A percentile compares a stretch with the other conserved stretches of the same genome.
Evolutionary conservation across 1,284 basidiomycete genomes (phyloP).

Genomic region (Lentinula novae-zelandiae): DNA sequence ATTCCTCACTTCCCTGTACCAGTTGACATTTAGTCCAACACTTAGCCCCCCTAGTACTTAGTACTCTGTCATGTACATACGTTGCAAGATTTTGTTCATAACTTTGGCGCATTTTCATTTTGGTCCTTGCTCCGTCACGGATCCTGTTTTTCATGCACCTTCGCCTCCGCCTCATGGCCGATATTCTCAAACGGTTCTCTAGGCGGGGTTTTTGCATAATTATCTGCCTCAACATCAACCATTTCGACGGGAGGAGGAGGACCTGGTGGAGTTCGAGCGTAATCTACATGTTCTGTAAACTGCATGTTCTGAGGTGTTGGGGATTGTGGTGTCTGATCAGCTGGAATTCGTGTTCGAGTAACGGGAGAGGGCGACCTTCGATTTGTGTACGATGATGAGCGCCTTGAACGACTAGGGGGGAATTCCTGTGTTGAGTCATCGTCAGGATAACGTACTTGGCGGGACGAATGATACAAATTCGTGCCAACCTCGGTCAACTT

Average conservation of each 20-base stretch:
- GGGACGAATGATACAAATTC: neutral
- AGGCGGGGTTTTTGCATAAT: neutral
- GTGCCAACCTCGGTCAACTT: neutral
- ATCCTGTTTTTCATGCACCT: neutral
- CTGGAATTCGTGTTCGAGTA: neutral
- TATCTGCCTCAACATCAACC: neutral
- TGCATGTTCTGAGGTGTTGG: neutral
- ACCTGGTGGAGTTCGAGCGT: neutral
- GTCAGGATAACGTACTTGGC: neutral
- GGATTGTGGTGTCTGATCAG: neutral
- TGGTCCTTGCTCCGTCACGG: no score
- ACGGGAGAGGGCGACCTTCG: neutral
- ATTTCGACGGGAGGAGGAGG: neutral
- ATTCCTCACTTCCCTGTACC: no score
- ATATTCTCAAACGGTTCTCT: neutral
- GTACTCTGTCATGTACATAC: no score
- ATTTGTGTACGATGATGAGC: neutral
- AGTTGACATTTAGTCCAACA: no score
- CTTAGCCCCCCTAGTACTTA: no score
- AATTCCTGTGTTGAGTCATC: neutral
- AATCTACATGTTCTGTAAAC: neutral
- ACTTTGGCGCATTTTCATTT: no score
- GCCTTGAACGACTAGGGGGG: neutral
- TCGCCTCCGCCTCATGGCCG: no score
- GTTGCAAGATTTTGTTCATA: no score